phyloP scores from a whole-genome alignment of 2,329 filamentous ascomycete species.

The Microsporum audouinii region DNA sequence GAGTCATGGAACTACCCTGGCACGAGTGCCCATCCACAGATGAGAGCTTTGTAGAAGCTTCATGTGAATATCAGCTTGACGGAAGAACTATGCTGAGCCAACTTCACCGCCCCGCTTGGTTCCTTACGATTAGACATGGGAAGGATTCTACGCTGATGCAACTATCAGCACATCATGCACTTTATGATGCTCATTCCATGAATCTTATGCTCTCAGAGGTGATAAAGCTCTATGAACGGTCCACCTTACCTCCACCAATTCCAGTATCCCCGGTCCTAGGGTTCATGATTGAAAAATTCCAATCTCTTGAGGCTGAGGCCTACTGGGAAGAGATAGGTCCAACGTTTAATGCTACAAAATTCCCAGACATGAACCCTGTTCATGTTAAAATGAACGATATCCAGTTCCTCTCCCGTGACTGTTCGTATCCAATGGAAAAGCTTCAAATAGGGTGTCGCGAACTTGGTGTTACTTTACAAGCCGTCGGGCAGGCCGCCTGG shows the following conservation, averaged over 20 bases:
- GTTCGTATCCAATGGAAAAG: constrained; percentile 30
- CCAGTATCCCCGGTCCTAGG: constrained; percentile 35
- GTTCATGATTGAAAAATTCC: constrained; percentile 34
- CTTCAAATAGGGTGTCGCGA: constrained; percentile 48
- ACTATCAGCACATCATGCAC: constrained; percentile 60
- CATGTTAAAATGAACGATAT: constrained; percentile 26
- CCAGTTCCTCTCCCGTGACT: constrained; percentile 27
- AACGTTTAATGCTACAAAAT: constrained; percentile 51
- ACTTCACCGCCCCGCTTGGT: constrained; percentile 53
- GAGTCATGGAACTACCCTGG: constrained; percentile 32
- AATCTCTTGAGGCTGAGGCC: constrained; percentile 21
- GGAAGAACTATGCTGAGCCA: background rate
- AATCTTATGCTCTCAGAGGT: constrained; percentile 53
- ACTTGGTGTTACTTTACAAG: constrained; percentile 61
- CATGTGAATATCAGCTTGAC: background rate
- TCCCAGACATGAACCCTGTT: constrained; percentile 63
- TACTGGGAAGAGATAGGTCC: constrained; percentile 56
- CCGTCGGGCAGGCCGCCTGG: constrained; percentile 68
- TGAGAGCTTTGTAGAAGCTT: background rate
- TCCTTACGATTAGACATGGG: constrained; percentile 39
- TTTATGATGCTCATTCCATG: constrained; percentile 75
- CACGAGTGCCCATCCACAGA: background rate
- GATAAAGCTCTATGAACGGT: constrained; percentile 27
- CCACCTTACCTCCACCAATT: constrained; percentile 15
- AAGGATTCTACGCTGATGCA: constrained; percentile 27